Evolutionary conservation across 2,329 filamentous ascomycete genomes (phyloP).

Genomic region (Ilyonectria robusta): DNA sequence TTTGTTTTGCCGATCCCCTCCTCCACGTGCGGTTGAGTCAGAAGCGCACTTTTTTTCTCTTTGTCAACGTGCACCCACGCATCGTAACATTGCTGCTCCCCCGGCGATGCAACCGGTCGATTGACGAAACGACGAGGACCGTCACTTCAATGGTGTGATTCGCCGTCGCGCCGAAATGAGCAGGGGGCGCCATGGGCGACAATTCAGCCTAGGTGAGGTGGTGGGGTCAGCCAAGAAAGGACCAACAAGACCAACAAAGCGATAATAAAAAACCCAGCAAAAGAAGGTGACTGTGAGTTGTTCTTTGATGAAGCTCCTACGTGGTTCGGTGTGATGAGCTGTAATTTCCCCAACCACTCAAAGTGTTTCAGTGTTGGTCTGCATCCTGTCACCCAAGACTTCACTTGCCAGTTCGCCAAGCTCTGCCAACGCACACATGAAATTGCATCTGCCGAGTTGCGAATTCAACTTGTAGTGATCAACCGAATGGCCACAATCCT

Average conservation of each 20-base stretch:
- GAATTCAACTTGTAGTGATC: constrained; percentile 4
- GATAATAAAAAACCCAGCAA: neutral
- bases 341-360: constrained; percentile 8
- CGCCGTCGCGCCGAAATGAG: constrained; percentile 20
- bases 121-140: constrained; percentile 7
- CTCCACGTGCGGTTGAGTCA: neutral
- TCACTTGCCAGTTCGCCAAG: constrained; percentile 17
- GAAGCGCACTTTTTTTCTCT: neutral
- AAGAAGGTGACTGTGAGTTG: neutral
- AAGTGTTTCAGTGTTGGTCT: neutral
- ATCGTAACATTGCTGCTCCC: neutral
- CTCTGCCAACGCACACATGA: constrained; percentile 2
- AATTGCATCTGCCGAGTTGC: constrained; percentile 14
- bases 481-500: neutral
- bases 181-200: constrained; percentile 15
- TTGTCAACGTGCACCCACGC: neutral
- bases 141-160: constrained; percentile 8
- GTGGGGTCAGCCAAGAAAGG: constrained; percentile 18
- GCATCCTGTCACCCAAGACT: constrained; percentile 15
- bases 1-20: constrained; percentile 3
- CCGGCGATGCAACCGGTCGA: neutral
- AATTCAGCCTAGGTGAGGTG: constrained; percentile 23
- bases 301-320: too few species aligned
- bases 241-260: neutral
- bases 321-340: neutral